Percentiles rank a stretch among this genome's conserved stretches.
Evolutionary conservation across 2,329 filamentous ascomycete genomes (phyloP).

Genomic region (Rhinocladiella mackenziei): DNA sequence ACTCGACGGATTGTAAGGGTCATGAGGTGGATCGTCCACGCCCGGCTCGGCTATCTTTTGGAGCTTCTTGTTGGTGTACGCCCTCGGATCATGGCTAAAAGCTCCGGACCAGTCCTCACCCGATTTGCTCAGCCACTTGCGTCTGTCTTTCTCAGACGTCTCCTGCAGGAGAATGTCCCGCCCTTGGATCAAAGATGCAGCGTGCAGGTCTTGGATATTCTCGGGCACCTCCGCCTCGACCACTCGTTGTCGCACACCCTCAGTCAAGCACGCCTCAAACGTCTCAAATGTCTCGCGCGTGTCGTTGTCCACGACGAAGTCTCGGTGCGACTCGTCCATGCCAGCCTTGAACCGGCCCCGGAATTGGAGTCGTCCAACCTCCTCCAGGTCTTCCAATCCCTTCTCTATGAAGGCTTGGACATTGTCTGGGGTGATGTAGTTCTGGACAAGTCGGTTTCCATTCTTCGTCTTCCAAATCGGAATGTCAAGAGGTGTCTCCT

Average conservation of each 20-base stretch:
- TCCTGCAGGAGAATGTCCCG: slow-evolving; percentile 75
- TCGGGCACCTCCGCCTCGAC: slow-evolving; percentile 72
- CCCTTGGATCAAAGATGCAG: slow-evolving; percentile 72
- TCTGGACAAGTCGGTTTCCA: slow-evolving; percentile 73
- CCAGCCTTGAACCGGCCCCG: slow-evolving; percentile 80
- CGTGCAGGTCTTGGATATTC: slow-evolving; percentile 70
- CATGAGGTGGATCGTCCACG: slow-evolving; percentile 48
- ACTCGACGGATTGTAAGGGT: slow-evolving; percentile 49
- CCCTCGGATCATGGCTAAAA: slow-evolving; percentile 72
- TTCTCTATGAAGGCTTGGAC: slow-evolving; percentile 58
- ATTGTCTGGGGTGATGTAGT: slow-evolving; percentile 83
- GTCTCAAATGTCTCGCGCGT: slow-evolving; percentile 89
- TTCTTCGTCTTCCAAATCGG: slow-evolving; percentile 85
- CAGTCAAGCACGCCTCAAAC: slow-evolving; percentile 86
- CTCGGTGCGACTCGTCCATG: slow-evolving; percentile 78
- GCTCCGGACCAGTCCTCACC: slow-evolving; percentile 84
- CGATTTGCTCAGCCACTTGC: slow-evolving; percentile 72
- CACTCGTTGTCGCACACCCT: slow-evolving; percentile 71
- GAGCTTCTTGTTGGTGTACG: slow-evolving; percentile 52
- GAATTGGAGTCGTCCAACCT: slow-evolving; percentile 79
- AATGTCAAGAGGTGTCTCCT: slow-evolving; percentile 73
- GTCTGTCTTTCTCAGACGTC: slow-evolving; percentile 62
- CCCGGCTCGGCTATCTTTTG: slow-evolving; percentile 56
- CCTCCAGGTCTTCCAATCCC: slow-evolving; percentile 69
- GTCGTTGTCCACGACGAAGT: slow-evolving; percentile 81